Evolutionary conservation across 176 grass and related monocot genomes (phyloP).

Genomic region (Triticum dicoccoides): DNA sequence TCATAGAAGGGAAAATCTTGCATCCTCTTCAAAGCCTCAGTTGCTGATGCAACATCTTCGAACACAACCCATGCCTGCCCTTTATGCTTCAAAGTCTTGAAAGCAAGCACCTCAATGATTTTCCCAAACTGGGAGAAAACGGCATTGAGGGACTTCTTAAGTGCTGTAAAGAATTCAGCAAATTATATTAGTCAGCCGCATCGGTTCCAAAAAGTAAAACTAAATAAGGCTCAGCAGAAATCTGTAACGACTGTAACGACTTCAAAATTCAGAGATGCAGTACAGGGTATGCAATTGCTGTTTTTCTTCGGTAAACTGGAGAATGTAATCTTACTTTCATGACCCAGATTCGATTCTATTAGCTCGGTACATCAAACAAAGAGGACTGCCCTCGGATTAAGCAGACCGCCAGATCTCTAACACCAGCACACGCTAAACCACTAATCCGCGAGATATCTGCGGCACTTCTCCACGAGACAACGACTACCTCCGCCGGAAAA

Average conservation of each 20-base stretch:
- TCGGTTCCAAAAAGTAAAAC: neutral
- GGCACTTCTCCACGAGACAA: neutral
- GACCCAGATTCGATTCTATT: neutral
- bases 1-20: constrained; percentile 94
- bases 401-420: neutral
- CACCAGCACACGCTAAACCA: neutral
- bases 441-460: neutral
- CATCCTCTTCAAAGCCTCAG: constrained; percentile 91
- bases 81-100: constrained; percentile 97
- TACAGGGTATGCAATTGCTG: neutral
- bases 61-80: constrained; percentile 97
- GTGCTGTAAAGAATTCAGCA: constrained; percentile 50
- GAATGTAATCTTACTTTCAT: neutral
- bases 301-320: neutral
- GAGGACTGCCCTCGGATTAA: neutral
- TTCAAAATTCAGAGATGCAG: neutral
- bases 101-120: constrained; percentile 91
- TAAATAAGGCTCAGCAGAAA: neutral
- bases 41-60: constrained; percentile 83
- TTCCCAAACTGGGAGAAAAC: constrained; percentile 99
- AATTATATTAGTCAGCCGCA: neutral
- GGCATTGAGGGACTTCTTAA: constrained; percentile 86
- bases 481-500: neutral
- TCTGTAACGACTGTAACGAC: too few relatives aligned
- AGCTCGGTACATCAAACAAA: neutral